These are phyloP conservation scores for Globisporangium abappressorium DNA, from an alignment of 352 stramenopile species.

Conservation along the genomic window DNA sequence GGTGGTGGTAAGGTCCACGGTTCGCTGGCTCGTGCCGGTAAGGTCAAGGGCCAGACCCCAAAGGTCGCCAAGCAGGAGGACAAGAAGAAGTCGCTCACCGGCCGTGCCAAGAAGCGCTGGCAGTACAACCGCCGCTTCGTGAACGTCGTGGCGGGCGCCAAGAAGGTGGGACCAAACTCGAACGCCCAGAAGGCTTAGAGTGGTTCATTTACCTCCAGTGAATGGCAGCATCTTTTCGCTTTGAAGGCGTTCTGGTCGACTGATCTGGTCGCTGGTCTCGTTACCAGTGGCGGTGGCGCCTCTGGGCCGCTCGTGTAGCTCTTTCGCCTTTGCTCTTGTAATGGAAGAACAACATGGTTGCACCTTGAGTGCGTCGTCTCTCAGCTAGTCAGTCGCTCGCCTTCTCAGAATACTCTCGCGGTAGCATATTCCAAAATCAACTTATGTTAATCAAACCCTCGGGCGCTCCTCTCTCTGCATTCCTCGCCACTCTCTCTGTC, in stretches of 20 bases:
- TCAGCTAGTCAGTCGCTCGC: slow-evolving; percentile 16
- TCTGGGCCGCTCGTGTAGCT: background rate
- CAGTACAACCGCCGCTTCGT: slow-evolving; percentile 99
- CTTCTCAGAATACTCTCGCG: slow-evolving; percentile 17
- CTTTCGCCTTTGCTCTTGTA: slow-evolving; percentile 8
- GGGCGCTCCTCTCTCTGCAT: background rate
- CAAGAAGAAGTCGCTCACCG: slow-evolving; percentile 96
- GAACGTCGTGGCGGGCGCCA: slow-evolving; percentile 97
- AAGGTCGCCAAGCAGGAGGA: slow-evolving; percentile 99
- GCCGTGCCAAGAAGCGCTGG: slow-evolving; percentile 99
- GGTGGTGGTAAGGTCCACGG: slow-evolving; percentile 98
- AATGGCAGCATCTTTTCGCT: slow-evolving; percentile 12
- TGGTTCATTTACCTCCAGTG: background rate
- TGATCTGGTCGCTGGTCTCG: background rate
- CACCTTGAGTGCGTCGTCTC: slow-evolving; percentile 13
- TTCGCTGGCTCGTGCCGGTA: slow-evolving; percentile 99
- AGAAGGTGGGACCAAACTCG: slow-evolving; percentile 98
- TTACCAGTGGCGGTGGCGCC: background rate
- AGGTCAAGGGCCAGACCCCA: slow-evolving; percentile 99
- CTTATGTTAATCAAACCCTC: slow-evolving; percentile 44
- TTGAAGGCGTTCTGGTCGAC: slow-evolving; percentile 3
- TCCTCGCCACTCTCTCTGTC: background rate
- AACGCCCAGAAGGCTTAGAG: slow-evolving; percentile 93
- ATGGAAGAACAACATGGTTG: slow-evolving; percentile 10
- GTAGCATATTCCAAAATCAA: slow-evolving; percentile 54